These are phyloP conservation scores for Abortiporus biennis DNA, from an alignment of 1,284 basidiomycete species.

Conservation along the genomic window DNA sequence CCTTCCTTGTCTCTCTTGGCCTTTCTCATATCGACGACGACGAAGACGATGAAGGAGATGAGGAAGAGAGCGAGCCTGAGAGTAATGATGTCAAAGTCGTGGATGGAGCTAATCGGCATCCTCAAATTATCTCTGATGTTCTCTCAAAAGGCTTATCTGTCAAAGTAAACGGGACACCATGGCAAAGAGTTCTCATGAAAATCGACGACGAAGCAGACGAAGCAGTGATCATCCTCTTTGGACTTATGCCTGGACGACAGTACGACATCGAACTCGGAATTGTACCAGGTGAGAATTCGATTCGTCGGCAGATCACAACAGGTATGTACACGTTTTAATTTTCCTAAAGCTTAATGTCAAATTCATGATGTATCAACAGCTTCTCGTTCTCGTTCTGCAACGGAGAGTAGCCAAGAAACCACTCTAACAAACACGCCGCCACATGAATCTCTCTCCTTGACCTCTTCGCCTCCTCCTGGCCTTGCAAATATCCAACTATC, in stretches of 20 bases:
- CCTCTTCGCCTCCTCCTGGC: conserved; percentile 2
- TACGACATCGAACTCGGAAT: conserved; percentile 76
- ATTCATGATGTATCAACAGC: not conserved
- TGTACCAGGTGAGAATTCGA: conserved; percentile 50
- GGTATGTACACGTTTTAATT: conserved; percentile 30
- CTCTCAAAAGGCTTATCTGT: conserved; percentile 69
- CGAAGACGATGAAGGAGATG: conserved; percentile 32
- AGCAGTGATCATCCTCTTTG: conserved; percentile 75
- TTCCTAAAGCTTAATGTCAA: conserved; percentile 3
- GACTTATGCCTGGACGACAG: conserved; percentile 71
- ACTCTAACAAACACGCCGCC: not conserved
- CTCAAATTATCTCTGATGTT: conserved; percentile 54
- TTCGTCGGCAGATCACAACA: conserved; percentile 57
- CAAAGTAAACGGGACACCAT: conserved; percentile 68
- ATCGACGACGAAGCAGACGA: conserved; percentile 73
- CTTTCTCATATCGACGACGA: conserved; percentile 36
- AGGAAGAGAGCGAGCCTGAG: conserved; percentile 12
- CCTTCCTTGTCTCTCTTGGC: conserved; percentile 37
- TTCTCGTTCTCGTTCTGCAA: not conserved
- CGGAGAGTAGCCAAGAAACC: conserved; percentile 9
- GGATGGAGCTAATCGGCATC: conserved; percentile 11
- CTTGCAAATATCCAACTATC: conserved; percentile 8
- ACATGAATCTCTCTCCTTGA: not conserved
- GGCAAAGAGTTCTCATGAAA: conserved; percentile 71
- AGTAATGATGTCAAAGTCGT: not conserved